Conservation (phyloP, 2,329 filamentous ascomycete genomes). For the Chaetomium sp. region DNA sequence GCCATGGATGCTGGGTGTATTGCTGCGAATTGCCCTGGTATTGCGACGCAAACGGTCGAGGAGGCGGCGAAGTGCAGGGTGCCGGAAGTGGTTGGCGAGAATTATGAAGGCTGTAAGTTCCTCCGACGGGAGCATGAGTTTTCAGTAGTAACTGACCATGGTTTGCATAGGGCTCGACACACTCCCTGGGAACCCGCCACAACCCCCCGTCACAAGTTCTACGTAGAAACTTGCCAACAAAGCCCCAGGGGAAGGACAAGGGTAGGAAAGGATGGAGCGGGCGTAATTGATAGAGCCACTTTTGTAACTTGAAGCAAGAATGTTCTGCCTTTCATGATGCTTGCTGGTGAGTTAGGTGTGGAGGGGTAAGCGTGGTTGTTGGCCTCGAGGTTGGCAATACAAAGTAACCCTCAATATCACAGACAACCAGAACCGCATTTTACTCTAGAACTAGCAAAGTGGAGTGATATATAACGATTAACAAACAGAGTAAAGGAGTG, state of each 20-base stretch:
- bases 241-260: neutral
- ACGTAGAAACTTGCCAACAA: neutral
- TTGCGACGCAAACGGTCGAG: neutral
- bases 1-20: constrained; percentile 38
- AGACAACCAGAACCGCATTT: neutral
- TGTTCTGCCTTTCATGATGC: no score
- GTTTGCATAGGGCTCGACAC: neutral
- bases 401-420: no score
- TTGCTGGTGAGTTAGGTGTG: no score
- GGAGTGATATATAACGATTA: neutral
- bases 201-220: neutral
- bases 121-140: neutral
- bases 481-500: no score
- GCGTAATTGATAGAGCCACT: neutral
- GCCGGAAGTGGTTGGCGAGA: neutral
- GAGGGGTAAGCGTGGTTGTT: no score
- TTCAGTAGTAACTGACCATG: neutral
- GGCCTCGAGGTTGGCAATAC: no score
- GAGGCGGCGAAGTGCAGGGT: neutral
- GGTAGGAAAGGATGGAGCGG: neutral
- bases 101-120: constrained; percentile 1
- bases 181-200: neutral
- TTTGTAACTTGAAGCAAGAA: no score
- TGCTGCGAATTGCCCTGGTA: neutral
- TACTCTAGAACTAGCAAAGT: neutral